These are phyloP conservation scores for Glycyrrhiza uralensis DNA, from an alignment of 306 rosid species.

Conservation along the genomic window DNA sequence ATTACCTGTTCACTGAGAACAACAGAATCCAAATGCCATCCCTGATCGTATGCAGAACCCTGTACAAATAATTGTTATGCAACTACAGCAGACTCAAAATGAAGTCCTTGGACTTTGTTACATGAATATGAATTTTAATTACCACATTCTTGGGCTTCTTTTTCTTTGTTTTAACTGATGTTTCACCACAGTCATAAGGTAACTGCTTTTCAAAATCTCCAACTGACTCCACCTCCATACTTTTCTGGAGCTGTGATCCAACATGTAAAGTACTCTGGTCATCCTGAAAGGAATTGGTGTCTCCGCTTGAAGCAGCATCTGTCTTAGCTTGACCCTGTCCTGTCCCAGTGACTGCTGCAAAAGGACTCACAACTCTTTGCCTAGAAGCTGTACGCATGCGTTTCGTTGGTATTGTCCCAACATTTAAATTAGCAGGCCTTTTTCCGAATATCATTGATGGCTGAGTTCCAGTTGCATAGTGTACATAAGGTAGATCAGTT, in stretches of 20 bases:
- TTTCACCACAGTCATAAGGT: conserved; percentile 82
- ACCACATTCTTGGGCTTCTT: conserved; percentile 90
- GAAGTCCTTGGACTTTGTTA: neutral
- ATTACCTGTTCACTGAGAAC: conserved; percentile 66
- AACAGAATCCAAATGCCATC: conserved; percentile 86
- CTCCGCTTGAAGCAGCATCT: conserved; percentile 99
- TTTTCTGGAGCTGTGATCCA: conserved; percentile 77
- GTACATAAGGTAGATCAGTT: conserved; percentile 64
- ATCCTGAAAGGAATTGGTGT: conserved; percentile 94
- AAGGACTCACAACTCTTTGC: conserved; percentile 87
- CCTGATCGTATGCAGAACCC: conserved; percentile 78
- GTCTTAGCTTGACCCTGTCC: conserved; percentile 67
- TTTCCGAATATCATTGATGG: conserved; percentile 56
- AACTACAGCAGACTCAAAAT: conserved; percentile 27
- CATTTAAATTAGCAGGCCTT: conserved; percentile 74
- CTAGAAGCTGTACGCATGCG: conserved; percentile 89
- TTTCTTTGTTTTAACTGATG: conserved; percentile 85
- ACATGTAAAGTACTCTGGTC: conserved; percentile 84
- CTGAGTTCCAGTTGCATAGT: conserved; percentile 54
- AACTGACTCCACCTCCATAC: conserved; percentile 89
- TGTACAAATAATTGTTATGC: conserved; percentile 40
- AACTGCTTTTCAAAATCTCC: conserved; percentile 78
- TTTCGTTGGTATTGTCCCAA: conserved; percentile 77
- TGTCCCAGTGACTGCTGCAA: conserved; percentile 51
- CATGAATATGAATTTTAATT: conserved; percentile 32